phyloP scores from a whole-genome alignment of 2,329 filamentous ascomycete genomes.

The Colletotrichum godetiae region DNA sequence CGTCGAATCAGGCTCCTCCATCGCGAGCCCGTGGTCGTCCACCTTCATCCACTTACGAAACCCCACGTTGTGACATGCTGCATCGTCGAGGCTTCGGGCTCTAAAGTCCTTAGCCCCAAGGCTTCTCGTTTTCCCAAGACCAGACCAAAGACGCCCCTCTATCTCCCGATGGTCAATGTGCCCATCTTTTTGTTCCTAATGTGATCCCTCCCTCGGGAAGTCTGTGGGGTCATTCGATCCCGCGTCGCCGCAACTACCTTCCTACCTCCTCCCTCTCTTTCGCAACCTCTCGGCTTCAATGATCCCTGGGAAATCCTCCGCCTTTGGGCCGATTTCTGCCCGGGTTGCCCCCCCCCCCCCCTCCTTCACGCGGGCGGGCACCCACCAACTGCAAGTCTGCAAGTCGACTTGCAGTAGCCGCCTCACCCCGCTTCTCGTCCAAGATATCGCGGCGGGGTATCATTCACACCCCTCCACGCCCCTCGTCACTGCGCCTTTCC shows the following conservation, averaged over 20 bases:
- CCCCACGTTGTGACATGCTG: constrained; percentile 34
- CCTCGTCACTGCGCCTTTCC: constrained; percentile 26
- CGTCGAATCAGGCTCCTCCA: constrained; percentile 21
- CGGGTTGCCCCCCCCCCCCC: constrained; percentile 14
- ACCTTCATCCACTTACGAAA: constrained; percentile 26
- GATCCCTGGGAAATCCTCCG: constrained; percentile 31
- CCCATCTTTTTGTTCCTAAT: background rate
- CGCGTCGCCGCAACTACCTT: constrained; percentile 13
- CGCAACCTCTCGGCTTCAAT: constrained; percentile 18
- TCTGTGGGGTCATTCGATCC: constrained; percentile 24
- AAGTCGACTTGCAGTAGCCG: constrained; percentile 20
- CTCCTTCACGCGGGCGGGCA: constrained; percentile 8
- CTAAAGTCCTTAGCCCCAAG: constrained; percentile 10
- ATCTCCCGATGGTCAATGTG: constrained; percentile 7
- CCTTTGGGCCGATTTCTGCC: constrained; percentile 30
- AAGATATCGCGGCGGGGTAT: constrained; percentile 32
- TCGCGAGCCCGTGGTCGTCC: constrained; percentile 27
- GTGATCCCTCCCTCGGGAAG: constrained; percentile 3
- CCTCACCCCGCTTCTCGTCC: constrained; percentile 32
- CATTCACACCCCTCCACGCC: constrained; percentile 15
- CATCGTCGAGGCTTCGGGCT: constrained; percentile 29
- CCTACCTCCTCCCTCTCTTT: background rate
- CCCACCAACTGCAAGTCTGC: constrained; percentile 15
- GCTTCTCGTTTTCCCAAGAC: no score
- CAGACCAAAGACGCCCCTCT: constrained; percentile 10